Conservation (phyloP, 495 filamentous ascomycete genomes). For the Penicillium daleae region DNA sequence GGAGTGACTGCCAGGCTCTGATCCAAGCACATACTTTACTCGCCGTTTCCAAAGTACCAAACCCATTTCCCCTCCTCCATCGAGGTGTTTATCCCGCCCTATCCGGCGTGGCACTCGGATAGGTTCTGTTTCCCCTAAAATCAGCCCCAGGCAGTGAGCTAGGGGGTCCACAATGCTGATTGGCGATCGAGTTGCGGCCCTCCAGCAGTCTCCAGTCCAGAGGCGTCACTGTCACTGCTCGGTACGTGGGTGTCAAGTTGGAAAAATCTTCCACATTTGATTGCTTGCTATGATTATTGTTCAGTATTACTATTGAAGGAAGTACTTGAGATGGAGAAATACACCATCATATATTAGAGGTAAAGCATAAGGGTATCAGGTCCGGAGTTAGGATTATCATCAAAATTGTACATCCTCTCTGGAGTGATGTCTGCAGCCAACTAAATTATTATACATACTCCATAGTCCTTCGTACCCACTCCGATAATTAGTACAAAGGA, state of each 20-base stretch:
- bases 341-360: background rate
- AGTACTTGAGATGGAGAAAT: background rate
- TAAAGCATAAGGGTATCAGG: background rate
- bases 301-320: too few relatives aligned
- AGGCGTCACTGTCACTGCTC: conserved; percentile 1
- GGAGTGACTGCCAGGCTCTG: background rate
- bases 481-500: background rate
- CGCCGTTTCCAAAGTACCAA: background rate
- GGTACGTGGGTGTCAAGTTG: background rate
- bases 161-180: conserved; percentile 10
- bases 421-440: background rate
- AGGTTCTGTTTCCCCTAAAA: background rate
- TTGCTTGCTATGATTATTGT: background rate
- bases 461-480: conserved; percentile 1
- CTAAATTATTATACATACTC: background rate
- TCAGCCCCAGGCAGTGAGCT: background rate
- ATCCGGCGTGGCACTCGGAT: background rate
- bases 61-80: background rate
- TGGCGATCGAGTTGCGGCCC: conserved; percentile 3
- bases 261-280: background rate
- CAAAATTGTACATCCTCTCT: background rate
- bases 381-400: background rate
- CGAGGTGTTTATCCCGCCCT: conserved; percentile 2
- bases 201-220: conserved; percentile 3
- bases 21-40: background rate